Conservation (phyloP, 1,139 yeast genomes). For the Geotrichum australiense region DNA sequence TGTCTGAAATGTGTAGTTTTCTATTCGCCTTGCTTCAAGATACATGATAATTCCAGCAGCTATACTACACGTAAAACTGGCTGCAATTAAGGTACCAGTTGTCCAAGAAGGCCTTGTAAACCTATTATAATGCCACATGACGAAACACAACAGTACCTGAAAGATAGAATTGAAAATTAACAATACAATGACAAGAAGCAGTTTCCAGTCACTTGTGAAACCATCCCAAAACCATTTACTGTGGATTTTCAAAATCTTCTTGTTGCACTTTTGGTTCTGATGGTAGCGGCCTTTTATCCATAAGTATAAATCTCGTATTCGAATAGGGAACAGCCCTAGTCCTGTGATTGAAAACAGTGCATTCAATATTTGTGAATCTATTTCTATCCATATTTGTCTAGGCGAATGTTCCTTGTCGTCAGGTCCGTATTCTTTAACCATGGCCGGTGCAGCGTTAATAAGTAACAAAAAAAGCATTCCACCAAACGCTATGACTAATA, state of each 20-base stretch:
- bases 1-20: slow-evolving; percentile 13
- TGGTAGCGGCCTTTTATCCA: slow-evolving; percentile 19
- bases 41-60: slow-evolving; percentile 17
- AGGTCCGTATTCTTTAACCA: slow-evolving; percentile 22
- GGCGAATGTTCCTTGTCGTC: slow-evolving; percentile 21
- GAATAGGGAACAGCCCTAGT: slow-evolving; percentile 22
- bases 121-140: slow-evolving; percentile 24
- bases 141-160: slow-evolving; percentile 19
- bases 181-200: slow-evolving; percentile 19
- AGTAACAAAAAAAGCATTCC: slow-evolving; percentile 24
- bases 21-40: slow-evolving; percentile 15
- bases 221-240: slow-evolving; percentile 22
- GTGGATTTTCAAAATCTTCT: slow-evolving; percentile 13
- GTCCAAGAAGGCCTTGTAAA: slow-evolving; percentile 23
- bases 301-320: slow-evolving; percentile 21
- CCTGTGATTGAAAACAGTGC: slow-evolving; percentile 24
- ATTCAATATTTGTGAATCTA: slow-evolving; percentile 23
- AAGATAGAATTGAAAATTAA: slow-evolving; percentile 22
- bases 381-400: slow-evolving; percentile 25
- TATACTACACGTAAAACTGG: slow-evolving; percentile 19
- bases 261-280: slow-evolving; percentile 8
- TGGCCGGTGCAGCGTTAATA: slow-evolving; percentile 25
- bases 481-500: slow-evolving; percentile 24
- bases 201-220: slow-evolving; percentile 18
- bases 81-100: slow-evolving; percentile 22